These are phyloP conservation scores for Melanogaster broomeanus DNA, from an alignment of 768 basidiomycete genomes.

Conservation along the genomic window DNA sequence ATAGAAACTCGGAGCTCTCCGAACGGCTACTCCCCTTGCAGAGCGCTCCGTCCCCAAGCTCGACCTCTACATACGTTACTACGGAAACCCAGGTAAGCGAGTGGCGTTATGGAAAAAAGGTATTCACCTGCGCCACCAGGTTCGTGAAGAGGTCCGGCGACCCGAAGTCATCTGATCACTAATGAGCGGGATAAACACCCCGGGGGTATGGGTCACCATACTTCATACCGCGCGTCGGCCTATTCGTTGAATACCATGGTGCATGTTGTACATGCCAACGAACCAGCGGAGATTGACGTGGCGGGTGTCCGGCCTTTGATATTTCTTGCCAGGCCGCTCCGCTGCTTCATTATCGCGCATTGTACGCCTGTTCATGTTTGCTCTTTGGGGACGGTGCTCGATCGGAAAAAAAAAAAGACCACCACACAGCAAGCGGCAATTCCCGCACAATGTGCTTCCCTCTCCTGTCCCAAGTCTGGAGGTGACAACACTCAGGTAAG, in stretches of 20 bases:
- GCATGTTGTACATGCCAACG: neutral
- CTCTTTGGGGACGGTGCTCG: too few relatives aligned
- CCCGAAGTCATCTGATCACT: constrained; percentile 5
- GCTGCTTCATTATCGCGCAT: neutral
- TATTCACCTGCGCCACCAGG: neutral
- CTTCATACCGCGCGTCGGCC: neutral
- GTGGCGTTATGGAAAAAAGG: too few relatives aligned
- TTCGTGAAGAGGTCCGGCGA: neutral
- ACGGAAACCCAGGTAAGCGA: neutral
- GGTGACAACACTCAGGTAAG: too few relatives aligned
- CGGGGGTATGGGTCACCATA: neutral
- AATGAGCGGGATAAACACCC: too few relatives aligned
- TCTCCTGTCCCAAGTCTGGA: too few relatives aligned
- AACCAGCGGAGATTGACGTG: neutral
- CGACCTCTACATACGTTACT: neutral
- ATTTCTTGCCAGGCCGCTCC: neutral
- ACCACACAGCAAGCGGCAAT: neutral
- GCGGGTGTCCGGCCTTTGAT: neutral
- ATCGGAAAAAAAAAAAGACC: neutral
- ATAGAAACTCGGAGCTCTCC: neutral
- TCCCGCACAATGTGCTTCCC: too few relatives aligned
- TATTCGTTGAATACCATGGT: neutral
- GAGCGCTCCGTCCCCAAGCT: neutral
- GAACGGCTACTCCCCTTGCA: neutral
- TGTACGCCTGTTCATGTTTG: neutral